Percentiles rank a stretch among this genome's conserved stretches.
Evolutionary conservation across 106 monocot species (phyloP).

Genomic region (Acorus calamus): DNA sequence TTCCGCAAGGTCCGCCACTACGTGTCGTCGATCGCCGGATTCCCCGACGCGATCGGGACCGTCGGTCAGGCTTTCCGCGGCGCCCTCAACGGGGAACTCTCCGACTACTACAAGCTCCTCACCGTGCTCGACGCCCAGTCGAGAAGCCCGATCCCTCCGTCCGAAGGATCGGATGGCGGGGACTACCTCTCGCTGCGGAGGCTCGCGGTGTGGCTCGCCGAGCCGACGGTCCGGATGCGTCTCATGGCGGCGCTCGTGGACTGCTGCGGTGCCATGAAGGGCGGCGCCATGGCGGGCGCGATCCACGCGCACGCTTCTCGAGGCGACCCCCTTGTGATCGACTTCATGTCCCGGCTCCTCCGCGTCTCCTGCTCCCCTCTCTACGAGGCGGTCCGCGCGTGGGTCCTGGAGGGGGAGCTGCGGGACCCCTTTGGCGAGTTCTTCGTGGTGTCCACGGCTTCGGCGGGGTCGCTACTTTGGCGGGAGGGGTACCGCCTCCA

Average conservation of each 20-base stretch:
- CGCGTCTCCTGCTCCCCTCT: constrained; percentile 78
- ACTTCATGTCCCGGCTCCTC: constrained; percentile 81
- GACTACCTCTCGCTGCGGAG: constrained; percentile 72
- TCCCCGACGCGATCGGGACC: constrained; percentile 54
- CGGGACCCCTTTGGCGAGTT: constrained; percentile 80
- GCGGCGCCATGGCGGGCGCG: constrained; percentile 93
- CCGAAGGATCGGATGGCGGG: constrained; percentile 10
- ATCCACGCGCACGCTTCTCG: constrained; percentile 71
- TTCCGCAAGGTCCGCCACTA: constrained; percentile 58
- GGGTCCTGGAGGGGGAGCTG: constrained; percentile 95
- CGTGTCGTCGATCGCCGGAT: constrained; percentile 30
- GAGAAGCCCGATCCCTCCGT: constrained; percentile 45
- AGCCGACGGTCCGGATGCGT: constrained; percentile 86
- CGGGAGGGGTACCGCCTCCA: constrained; percentile 81
- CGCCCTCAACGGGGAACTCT: constrained; percentile 76
- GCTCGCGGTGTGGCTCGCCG: constrained; percentile 82
- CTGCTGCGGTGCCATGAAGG: constrained; percentile 44
- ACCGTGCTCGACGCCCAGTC: constrained; percentile 82
- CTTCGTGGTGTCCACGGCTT: constrained; percentile 73
- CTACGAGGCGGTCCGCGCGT: constrained; percentile 85
- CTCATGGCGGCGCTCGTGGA: constrained; percentile 90
- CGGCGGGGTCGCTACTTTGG: constrained; percentile 87
- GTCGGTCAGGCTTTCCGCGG: constrained; percentile 81
- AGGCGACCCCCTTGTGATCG: constrained; percentile 77
- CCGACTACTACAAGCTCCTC: constrained; percentile 77